phyloP scores from a whole-genome alignment of 2,329 filamentous ascomycete species.

The Claviceps citrina region DNA sequence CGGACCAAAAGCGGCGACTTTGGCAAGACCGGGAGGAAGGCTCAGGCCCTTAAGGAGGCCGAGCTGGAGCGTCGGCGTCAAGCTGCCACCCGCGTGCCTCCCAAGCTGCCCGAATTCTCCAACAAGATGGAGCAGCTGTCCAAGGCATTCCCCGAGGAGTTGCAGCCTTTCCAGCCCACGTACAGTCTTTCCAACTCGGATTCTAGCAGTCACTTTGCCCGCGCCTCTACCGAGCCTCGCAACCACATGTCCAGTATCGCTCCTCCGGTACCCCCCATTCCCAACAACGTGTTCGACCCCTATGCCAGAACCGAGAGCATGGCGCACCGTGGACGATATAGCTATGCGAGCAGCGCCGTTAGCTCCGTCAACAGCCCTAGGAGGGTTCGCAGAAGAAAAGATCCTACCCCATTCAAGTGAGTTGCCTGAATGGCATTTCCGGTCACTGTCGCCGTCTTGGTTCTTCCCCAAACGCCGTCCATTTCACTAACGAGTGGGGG shows the following conservation, averaged over 20 bases:
- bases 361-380: slow-evolving; percentile 89
- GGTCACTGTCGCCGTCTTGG: no score
- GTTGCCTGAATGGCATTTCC: slow-evolving; percentile 25
- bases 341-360: slow-evolving; percentile 82
- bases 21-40: slow-evolving; percentile 43
- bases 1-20: slow-evolving; percentile 54
- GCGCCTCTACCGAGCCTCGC: slow-evolving; percentile 26
- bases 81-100: slow-evolving; percentile 30
- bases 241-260: slow-evolving; percentile 26
- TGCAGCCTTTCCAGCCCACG: slow-evolving; percentile 42
- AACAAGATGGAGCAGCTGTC: slow-evolving; percentile 31
- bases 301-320: slow-evolving; percentile 84
- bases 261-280: slow-evolving; percentile 42
- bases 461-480: no score
- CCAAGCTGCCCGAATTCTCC: slow-evolving; percentile 38
- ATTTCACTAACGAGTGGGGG: slow-evolving; percentile 4
- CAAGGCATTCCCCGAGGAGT: slow-evolving; percentile 34
- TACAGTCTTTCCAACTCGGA: slow-evolving; percentile 39
- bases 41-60: slow-evolving; percentile 35
- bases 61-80: slow-evolving; percentile 37
- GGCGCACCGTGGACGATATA: slow-evolving; percentile 90
- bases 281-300: slow-evolving; percentile 52
- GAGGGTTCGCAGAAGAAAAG: slow-evolving; percentile 82
- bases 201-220: slow-evolving; percentile 1
- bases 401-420: slow-evolving; percentile 97